A percentile compares a stretch with the other conserved stretches of the same genome.
These are phyloP conservation scores for Botrytis byssoidea DNA, from an alignment of 2,329 filamentous ascomycete genomes.

Conservation along the genomic window DNA sequence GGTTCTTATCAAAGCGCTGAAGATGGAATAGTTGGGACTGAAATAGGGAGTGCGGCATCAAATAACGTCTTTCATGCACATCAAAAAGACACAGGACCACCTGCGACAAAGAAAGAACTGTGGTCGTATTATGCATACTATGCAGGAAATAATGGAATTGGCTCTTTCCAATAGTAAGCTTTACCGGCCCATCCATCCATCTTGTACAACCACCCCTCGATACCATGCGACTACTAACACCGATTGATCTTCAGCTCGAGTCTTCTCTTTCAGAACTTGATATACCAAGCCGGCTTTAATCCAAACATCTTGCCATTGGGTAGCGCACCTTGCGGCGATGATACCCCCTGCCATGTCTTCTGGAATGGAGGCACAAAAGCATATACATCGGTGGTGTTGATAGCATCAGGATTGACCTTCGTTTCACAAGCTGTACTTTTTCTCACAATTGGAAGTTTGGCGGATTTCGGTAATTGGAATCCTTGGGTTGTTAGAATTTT, in stretches of 20 bases:
- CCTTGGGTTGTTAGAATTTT: conserved; percentile 38
- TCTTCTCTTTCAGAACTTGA: conserved; percentile 39
- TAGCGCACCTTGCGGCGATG: conserved; percentile 33
- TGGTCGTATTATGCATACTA: conserved; percentile 38
- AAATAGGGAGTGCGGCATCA: neutral
- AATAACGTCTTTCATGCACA: neutral
- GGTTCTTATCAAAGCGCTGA: conserved; percentile 23
- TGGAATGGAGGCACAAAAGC: conserved; percentile 35
- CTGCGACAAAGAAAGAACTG: conserved; percentile 35
- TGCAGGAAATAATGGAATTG: conserved; percentile 38
- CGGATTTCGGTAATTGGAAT: conserved; percentile 39
- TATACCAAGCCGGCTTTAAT: conserved; percentile 38
- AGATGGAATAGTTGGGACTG: conserved; percentile 20
- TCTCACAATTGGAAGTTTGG: conserved; percentile 35
- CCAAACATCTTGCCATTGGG: conserved; percentile 37
- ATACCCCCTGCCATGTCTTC: conserved; percentile 36
- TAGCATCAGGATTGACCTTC: conserved; percentile 36
- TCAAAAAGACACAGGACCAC: conserved; percentile 23
- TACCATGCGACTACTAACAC: conserved; percentile 11
- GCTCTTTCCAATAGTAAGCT: conserved; percentile 38
- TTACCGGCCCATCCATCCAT: neutral
- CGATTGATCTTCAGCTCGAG: conserved; percentile 30
- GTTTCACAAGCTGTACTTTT: conserved; percentile 35
- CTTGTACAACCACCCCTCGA: neutral
- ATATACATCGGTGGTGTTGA: conserved; percentile 37